Evolutionary conservation across 768 basidiomycete species (phyloP).

Genomic region (Xerocomellus amylosporus): DNA sequence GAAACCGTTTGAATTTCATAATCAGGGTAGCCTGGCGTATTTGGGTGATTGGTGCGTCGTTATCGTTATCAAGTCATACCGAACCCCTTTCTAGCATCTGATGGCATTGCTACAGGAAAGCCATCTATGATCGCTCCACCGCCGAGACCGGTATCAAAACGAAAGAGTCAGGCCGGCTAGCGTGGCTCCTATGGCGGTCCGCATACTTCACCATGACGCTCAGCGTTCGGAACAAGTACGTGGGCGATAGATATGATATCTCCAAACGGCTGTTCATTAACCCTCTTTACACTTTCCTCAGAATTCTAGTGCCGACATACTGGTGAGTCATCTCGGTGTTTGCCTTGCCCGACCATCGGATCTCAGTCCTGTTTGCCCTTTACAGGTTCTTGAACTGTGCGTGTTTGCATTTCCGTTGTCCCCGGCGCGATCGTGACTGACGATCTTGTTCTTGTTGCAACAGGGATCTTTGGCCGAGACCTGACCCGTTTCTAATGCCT

Average conservation of each 20-base stretch:
- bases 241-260: conserved; percentile 15
- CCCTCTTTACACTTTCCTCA: conserved; percentile 21
- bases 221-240: conserved; percentile 67
- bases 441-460: neutral
- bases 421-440: conserved; percentile 14
- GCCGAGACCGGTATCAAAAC: conserved; percentile 47
- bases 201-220: conserved; percentile 80
- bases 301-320: conserved; percentile 65
- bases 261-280: conserved; percentile 9
- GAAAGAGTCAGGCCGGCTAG: conserved; percentile 63
- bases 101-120: conserved; percentile 50
- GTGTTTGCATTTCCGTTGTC: conserved; percentile 19
- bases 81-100: conserved; percentile 5
- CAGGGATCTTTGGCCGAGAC: conserved; percentile 77
- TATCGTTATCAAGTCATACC: conserved; percentile 5
- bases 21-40: conserved; percentile 76
- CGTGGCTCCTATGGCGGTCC: conserved; percentile 79
- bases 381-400: conserved; percentile 67
- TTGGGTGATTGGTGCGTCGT: conserved; percentile 64
- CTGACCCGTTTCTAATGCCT: conserved; percentile 58
- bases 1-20: conserved; percentile 66
- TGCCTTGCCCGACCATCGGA: conserved; percentile 10
- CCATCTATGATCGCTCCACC: conserved; percentile 67
- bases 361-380: conserved; percentile 6
- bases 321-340: conserved; percentile 43